Evolutionary conservation across 306 rosid species (phyloP).

Genomic region (Herpetospermum pedunculosum): DNA sequence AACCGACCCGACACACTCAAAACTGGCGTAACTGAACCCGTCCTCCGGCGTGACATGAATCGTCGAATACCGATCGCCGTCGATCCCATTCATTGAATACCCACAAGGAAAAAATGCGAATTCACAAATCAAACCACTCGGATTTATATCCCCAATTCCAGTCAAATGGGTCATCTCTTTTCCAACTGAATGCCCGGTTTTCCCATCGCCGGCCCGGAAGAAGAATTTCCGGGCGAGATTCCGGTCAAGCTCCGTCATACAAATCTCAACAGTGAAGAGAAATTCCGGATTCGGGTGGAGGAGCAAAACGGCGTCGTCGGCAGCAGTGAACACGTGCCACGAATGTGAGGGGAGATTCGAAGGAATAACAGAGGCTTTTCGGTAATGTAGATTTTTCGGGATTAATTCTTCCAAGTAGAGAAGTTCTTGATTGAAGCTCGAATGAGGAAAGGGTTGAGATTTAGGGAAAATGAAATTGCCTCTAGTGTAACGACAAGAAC

Average conservation of each 20-base stretch:
- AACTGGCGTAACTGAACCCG: constrained; percentile 95
- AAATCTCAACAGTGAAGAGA: constrained; percentile 63
- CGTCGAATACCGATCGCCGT: constrained; percentile 75
- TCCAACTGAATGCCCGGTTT: constrained; percentile 56
- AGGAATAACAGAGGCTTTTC: constrained; percentile 80
- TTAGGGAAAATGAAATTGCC: constrained; percentile 76
- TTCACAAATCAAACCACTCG: constrained; percentile 61
- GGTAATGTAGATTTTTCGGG: constrained; percentile 36
- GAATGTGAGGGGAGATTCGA: constrained; percentile 57
- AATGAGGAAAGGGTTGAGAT: constrained; percentile 79
- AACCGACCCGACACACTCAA: constrained; percentile 56
- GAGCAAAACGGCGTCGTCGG: constrained; percentile 3
- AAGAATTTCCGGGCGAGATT: constrained; percentile 56
- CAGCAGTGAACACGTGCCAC: constrained; percentile 85
- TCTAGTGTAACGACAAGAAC: constrained; percentile 63
- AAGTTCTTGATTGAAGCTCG: constrained; percentile 73
- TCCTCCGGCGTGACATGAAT: constrained; percentile 95
- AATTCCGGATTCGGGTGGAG: constrained; percentile 11
- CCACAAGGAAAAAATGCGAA: constrained; percentile 90
- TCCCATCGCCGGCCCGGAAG: constrained; percentile 31
- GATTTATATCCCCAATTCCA: constrained; percentile 58
- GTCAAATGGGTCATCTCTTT: constrained; percentile 77
- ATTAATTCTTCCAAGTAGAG: constrained; percentile 39
- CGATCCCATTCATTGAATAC: constrained; percentile 84
- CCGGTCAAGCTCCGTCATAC: constrained; percentile 91